Percentiles rank a stretch among this genome's conserved stretches.
phyloP scores from a whole-genome alignment of 169 alveolate genomes.

The Amoebophrya sp. region DNA sequence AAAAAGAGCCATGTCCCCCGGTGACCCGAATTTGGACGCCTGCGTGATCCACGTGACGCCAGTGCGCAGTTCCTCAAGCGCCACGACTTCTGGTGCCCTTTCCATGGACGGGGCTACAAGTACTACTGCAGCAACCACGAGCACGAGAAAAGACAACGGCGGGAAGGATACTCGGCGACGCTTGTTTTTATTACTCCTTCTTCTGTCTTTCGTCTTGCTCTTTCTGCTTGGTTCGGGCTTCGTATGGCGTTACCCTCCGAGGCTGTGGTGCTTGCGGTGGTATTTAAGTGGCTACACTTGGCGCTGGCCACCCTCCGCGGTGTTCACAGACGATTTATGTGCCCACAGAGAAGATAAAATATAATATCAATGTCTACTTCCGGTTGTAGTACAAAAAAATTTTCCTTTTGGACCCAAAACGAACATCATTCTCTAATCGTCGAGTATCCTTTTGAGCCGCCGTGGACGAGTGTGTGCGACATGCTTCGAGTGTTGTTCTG shows the following conservation, averaged over 20 bases:
- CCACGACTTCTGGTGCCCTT: no score
- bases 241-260: not conserved
- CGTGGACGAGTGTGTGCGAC: not conserved
- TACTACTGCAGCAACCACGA: no score
- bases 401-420: not conserved
- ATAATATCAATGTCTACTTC: not conserved
- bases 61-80: no score
- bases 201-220: no score
- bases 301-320: not conserved
- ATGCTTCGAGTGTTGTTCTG: not conserved
- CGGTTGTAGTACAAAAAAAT: not conserved
- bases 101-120: no score
- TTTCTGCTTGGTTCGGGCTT: not conserved
- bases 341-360: not conserved
- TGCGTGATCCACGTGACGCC: no score
- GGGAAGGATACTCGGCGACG: no score
- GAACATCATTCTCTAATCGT: not conserved
- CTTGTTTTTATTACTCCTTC: no score
- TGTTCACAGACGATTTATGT: not conserved
- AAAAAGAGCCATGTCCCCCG: no score
- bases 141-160: no score
- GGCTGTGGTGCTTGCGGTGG: not conserved
- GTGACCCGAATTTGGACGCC: no score
- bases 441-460: not conserved
- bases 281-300: not conserved